Base-by-base conservation (phyloP, 1,139 yeast genomes). In the Candida sanyaensis region DNA sequence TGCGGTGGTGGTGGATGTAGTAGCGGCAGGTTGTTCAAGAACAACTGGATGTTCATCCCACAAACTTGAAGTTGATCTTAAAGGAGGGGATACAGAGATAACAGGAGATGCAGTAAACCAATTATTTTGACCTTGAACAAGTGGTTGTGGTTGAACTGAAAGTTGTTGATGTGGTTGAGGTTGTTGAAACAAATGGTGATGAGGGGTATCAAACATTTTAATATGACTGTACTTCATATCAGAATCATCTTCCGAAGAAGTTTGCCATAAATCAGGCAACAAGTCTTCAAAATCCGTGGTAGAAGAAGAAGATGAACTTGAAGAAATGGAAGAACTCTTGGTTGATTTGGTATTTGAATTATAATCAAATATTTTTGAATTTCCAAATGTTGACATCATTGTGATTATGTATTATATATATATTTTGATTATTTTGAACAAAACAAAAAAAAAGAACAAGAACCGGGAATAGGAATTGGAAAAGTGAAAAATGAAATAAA, bases 261-360 rank as follows among this genome's bases (percentile, higher is more conserved):
- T 57, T 45, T 62, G 69, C 75, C 75, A 70, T 50, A 70, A 63
- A 43, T 68, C 75, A 8, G 72, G 66, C 54, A 69, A 64, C 48
- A 69, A 63, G 24, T 59, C 65, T 24, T 59, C 60, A 37, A 62
- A 55, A 44, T 61, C 65, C 6, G 63, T 57, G 6, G 62, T 56
- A 10, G 68, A 60, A 8, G 62, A 64, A 4, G 61, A 47, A 11
- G 58, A 50, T 37, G 62, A 52, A 2, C 60, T 55, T 6, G 62
- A 51, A 4, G 67, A 46, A 13, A 33, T 42, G n/a, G 47, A 43
- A 11, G 44, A 30, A 10, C 42, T 30, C 13, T 38, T 43, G 39
- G 41, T 38, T 12, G 41, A 38, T 7, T 38, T 27, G 7, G 29
- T 42, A 26, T 33, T 42, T 27, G n/a, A 17, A 31, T 21, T 37